Evolutionary conservation across 2,329 filamentous ascomycete genomes (phyloP), one percentile per base, ranked within the genome.

Genomic region (Claviceps africana): DNA sequence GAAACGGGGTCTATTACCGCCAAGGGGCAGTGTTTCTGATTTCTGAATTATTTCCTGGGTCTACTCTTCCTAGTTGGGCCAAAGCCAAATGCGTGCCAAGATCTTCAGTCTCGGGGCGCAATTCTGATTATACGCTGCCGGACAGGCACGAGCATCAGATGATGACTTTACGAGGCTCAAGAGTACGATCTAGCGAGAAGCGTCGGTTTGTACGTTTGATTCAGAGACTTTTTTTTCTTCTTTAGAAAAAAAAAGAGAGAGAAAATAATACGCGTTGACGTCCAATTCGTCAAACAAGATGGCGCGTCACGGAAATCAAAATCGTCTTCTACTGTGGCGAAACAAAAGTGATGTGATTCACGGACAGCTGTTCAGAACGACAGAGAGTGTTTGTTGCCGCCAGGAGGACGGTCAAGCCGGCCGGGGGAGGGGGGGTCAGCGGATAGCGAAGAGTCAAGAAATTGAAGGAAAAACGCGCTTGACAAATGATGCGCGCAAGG

Each of bases 311-410:
- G 46, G 31, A 19, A 51, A 50, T 49, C 52, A 52, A 52, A 44
- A 48, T 48, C 51, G 39, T 56, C 56, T 56, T 58, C 56, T 59
- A 59, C 57, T 59, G 53, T 53, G 52, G 51, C 50, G 54, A 51
- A 37, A 52, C 52, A 51, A 56, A 48, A 48, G 53, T 51, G 56
- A 53, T 43, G 47, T 43, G 44, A 22, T 50, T 58, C 56, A 58
- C 57, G 51, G 44, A 50, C 21, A 50, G 35, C 52, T 51, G 35
- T 33, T 50, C 46, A 52, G 45, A 43, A 42, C 25, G 44, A 35
- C 19, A 48, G 22, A 33, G 35, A 37, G 30, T 31, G 2, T 50
- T n/a, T 48, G 43, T 50, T 47, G 43, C 44, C 42, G 46, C 39
- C 46, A 45, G 44, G 17, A 42, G 21, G 50, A 50, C 30, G 47